Conservation (phyloP, 176 grass and related monocot species). For the Typha latifolia region DNA sequence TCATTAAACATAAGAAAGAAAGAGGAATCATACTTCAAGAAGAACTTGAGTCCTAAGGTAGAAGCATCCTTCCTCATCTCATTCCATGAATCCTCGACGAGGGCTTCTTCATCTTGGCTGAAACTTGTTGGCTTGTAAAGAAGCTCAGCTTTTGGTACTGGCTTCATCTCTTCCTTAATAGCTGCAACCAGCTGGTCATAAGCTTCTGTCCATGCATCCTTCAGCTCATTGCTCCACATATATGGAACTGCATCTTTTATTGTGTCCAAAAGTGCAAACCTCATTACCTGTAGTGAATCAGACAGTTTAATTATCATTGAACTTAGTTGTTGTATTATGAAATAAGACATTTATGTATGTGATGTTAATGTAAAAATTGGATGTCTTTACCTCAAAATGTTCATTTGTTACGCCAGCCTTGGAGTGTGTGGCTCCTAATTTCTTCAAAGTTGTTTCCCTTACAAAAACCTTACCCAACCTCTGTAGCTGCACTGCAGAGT, state of each 20-base stretch:
- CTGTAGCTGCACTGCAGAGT: slow-evolving; percentile 71
- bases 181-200: slow-evolving; percentile 67
- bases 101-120: slow-evolving; percentile 21
- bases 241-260: slow-evolving; percentile 64
- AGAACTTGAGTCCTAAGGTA: slow-evolving; percentile 28
- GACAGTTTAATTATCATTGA: too few relatives aligned
- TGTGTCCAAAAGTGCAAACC: slow-evolving; percentile 66
- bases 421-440: slow-evolving; percentile 50
- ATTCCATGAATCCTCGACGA: slow-evolving; percentile 31
- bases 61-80: slow-evolving; percentile 28
- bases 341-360: background rate
- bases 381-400: slow-evolving; percentile 63
- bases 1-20: background rate
- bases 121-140: slow-evolving; percentile 11
- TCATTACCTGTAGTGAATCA: slow-evolving; percentile 32
- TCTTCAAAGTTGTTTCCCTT: slow-evolving; percentile 74
- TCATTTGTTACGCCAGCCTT: slow-evolving; percentile 49
- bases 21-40: slow-evolving; percentile 13
- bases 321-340: background rate
- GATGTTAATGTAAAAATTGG: background rate
- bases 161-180: slow-evolving; percentile 72
- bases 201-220: slow-evolving; percentile 49
- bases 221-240: slow-evolving; percentile 71
- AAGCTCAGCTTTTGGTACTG: background rate
- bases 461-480: slow-evolving; percentile 72